phyloP scores from a whole-genome alignment of 2,329 filamentous ascomycete genomes.

The Fusarium avenaceum region DNA sequence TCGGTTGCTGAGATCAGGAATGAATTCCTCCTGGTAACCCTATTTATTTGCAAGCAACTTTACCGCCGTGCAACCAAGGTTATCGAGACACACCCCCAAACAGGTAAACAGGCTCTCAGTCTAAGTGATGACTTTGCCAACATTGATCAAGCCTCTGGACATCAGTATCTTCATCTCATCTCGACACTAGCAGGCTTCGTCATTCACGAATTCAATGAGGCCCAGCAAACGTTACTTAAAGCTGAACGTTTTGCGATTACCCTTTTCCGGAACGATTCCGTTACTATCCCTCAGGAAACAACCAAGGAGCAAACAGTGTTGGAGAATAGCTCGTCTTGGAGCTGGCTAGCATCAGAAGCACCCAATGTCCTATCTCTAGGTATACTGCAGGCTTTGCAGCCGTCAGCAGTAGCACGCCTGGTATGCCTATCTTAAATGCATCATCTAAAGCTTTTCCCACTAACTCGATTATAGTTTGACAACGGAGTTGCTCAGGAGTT shows the following conservation, averaged over 20 bases:
- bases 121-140: slow-evolving; percentile 53
- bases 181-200: slow-evolving; percentile 55
- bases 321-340: slow-evolving; percentile 48
- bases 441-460: slow-evolving; percentile 10
- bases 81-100: slow-evolving; percentile 39
- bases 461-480: slow-evolving; percentile 52
- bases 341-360: slow-evolving; percentile 51
- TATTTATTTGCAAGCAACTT: slow-evolving; percentile 57
- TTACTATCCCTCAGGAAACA: slow-evolving; percentile 33
- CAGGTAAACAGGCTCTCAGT: slow-evolving; percentile 44
- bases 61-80: slow-evolving; percentile 58
- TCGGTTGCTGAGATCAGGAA: slow-evolving; percentile 50
- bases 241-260: slow-evolving; percentile 54
- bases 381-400: slow-evolving; percentile 55
- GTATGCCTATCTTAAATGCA: slow-evolving; percentile 46
- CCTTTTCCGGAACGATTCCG: slow-evolving; percentile 55
- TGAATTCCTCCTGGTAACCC: slow-evolving; percentile 58
- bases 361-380: slow-evolving; percentile 57
- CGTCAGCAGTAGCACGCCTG: slow-evolving; percentile 52
- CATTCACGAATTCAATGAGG: slow-evolving; percentile 55
- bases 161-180: slow-evolving; percentile 55
- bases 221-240: slow-evolving; percentile 53
- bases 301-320: slow-evolving; percentile 23
- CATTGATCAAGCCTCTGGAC: slow-evolving; percentile 47
- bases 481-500: slow-evolving; percentile 55